phyloP scores from a whole-genome alignment of 1,284 basidiomycete genomes.

The Amylostereum chailletii region DNA sequence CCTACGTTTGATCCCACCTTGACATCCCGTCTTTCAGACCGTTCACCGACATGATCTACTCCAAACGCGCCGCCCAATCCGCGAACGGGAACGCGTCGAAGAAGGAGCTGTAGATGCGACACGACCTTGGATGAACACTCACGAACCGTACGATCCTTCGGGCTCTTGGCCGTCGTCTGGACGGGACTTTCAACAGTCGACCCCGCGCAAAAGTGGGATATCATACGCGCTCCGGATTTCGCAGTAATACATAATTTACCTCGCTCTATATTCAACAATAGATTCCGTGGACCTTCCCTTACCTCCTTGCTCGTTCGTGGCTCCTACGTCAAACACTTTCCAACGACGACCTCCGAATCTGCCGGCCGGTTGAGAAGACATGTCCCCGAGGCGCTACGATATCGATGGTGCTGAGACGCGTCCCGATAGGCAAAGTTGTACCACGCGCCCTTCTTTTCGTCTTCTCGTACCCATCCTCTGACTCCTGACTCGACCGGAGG shows the following conservation, averaged over 20 bases:
- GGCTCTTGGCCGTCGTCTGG: background rate
- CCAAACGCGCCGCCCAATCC: conserved; percentile 35
- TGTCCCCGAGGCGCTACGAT: too few species aligned
- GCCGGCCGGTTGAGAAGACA: too few species aligned
- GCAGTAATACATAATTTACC: background rate
- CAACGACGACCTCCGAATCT: too few species aligned
- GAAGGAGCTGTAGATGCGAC: conserved; percentile 23
- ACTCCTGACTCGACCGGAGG: background rate
- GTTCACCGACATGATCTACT: conserved; percentile 79
- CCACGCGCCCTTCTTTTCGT: background rate
- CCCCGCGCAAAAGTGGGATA: background rate
- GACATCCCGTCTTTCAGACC: conserved; percentile 34
- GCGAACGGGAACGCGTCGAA: conserved; percentile 17
- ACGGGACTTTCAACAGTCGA: conserved; percentile 7
- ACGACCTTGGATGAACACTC: background rate
- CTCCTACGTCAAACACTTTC: too few species aligned
- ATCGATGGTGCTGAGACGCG: too few species aligned
- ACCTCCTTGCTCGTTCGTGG: too few species aligned
- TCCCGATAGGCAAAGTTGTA: too few species aligned
- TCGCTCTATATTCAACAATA: conserved; percentile 5
- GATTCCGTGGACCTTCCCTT: background rate
- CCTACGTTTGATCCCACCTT: conserved; percentile 4
- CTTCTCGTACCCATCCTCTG: background rate
- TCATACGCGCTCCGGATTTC: background rate
- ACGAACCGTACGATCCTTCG: conserved; percentile 1